These are phyloP conservation scores for Diaporthe sp. DNA, from an alignment of 2,329 filamentous ascomycete genomes.

Conservation along the genomic window DNA sequence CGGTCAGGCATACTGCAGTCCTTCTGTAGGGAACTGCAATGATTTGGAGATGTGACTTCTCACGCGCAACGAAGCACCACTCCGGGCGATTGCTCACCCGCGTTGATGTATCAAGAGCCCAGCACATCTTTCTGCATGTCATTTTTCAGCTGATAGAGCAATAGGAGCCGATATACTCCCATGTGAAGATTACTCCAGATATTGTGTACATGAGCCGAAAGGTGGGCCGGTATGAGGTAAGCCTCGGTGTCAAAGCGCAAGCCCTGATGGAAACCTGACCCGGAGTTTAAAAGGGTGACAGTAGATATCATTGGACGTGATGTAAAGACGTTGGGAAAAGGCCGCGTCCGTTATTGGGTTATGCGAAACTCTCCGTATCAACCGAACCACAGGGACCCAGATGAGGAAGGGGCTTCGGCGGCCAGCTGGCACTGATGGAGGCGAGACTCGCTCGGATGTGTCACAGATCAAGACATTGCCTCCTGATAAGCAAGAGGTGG, in stretches of 20 bases:
- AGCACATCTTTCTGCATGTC: no score
- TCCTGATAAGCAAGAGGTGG: not conserved
- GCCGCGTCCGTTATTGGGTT: not conserved
- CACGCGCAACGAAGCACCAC: not conserved
- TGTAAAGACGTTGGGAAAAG: not conserved
- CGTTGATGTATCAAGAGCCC: not conserved
- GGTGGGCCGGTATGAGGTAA: not conserved
- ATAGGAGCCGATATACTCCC: not conserved
- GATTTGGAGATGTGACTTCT: not conserved
- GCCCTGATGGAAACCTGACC: constrained; percentile 6
- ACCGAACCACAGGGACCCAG: not conserved
- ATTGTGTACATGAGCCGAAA: not conserved
- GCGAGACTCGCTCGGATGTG: constrained; percentile 14
- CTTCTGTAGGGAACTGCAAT: not conserved
- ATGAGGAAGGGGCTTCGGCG: not conserved
- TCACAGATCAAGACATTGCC: constrained; percentile 7
- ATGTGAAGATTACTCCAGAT: not conserved
- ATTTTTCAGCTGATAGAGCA: not conserved
- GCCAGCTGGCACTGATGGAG: not conserved
- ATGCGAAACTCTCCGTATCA: not conserved
- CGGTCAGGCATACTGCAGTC: not conserved
- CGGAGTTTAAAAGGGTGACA: constrained; percentile 27
- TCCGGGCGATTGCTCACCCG: not conserved
- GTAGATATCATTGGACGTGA: not conserved
- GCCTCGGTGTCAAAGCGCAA: constrained; percentile 15